Conservation (phyloP, 768 basidiomycete genomes). For the Russula foetens region DNA sequence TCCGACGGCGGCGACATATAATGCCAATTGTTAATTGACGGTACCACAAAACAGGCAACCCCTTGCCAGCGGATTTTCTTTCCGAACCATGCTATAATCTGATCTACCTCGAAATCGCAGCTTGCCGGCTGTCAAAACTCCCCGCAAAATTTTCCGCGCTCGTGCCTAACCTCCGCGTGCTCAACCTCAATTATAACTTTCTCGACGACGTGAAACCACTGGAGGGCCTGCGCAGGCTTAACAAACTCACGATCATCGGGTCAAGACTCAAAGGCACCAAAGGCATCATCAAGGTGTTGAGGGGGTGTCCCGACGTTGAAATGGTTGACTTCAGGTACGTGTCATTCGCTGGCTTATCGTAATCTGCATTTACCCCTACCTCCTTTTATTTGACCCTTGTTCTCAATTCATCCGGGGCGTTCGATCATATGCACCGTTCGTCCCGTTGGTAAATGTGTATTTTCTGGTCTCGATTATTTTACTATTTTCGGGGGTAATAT, state of each 20-base stretch:
- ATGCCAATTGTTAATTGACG: conserved; percentile 20
- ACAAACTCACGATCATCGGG: conserved; percentile 83
- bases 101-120: conserved; percentile 86
- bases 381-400: conserved; percentile 7
- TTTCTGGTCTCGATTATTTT: neutral
- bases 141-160: conserved; percentile 58
- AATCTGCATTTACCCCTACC: conserved; percentile 5
- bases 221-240: conserved; percentile 63
- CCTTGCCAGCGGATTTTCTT: conserved; percentile 50
- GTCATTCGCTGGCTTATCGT: conserved; percentile 14
- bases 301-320: conserved; percentile 71
- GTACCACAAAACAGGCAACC: conserved; percentile 51
- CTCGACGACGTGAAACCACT: conserved; percentile 64
- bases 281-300: conserved; percentile 61
- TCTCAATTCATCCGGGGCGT: neutral
- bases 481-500: neutral
- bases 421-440: conserved; percentile 5
- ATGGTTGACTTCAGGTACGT: conserved; percentile 85
- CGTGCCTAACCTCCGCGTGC: conserved; percentile 77
- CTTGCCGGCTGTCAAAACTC: conserved; percentile 68
- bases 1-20: conserved; percentile 11
- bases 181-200: conserved; percentile 98
- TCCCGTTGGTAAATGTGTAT: neutral
- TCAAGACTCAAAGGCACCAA: conserved; percentile 68
- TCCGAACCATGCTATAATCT: conserved; percentile 80